phyloP scores from a whole-genome alignment of 768 basidiomycete species.

The Pilatotrama ljubarskyi region DNA sequence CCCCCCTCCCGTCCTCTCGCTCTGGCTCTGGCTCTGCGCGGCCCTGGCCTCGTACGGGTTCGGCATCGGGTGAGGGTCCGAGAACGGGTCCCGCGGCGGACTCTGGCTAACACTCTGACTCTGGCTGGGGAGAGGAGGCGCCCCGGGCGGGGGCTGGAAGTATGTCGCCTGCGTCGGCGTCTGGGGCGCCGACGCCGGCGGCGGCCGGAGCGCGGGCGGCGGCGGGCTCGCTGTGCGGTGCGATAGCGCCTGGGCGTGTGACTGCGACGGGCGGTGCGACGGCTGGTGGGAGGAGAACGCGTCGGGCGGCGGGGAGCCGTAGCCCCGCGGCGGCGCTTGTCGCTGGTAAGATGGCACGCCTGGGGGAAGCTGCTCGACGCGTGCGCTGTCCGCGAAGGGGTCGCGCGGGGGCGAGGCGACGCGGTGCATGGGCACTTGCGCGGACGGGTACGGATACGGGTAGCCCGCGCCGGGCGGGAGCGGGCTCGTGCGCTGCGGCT shows the following conservation, averaged over 20 bases:
- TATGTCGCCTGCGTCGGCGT: slow-evolving; percentile 5
- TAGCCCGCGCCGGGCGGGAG: slow-evolving; percentile 14
- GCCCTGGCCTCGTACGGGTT: slow-evolving; percentile 21
- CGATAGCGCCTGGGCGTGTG: background rate
- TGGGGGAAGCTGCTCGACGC: background rate
- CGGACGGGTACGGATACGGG: slow-evolving; percentile 3
- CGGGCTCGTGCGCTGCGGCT: slow-evolving; percentile 3
- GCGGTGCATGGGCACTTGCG: background rate
- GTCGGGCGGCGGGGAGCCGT: slow-evolving; percentile 20
- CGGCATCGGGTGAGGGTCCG: slow-evolving; percentile 14
- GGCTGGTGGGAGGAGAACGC: background rate
- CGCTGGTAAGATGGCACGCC: slow-evolving; percentile 17
- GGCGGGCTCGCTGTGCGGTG: background rate
- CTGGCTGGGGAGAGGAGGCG: slow-evolving; percentile 4
- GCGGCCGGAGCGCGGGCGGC: background rate
- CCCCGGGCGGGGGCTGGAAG: slow-evolving; percentile 2
- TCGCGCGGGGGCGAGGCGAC: slow-evolving; percentile 3
- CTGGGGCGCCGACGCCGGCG: slow-evolving; percentile 2
- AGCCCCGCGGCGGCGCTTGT: slow-evolving; percentile 14
- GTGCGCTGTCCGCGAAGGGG: slow-evolving; percentile 20
- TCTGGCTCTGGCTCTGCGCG: too few species aligned
- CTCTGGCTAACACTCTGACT: background rate
- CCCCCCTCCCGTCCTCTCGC: background rate
- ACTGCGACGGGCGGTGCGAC: slow-evolving; percentile 5
- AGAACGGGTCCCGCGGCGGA: slow-evolving; percentile 9